Evolutionary conservation across 2,329 filamentous ascomycete genomes (phyloP).

Genomic region (Ophiognomonia clavigignenti-juglandacearum): DNA sequence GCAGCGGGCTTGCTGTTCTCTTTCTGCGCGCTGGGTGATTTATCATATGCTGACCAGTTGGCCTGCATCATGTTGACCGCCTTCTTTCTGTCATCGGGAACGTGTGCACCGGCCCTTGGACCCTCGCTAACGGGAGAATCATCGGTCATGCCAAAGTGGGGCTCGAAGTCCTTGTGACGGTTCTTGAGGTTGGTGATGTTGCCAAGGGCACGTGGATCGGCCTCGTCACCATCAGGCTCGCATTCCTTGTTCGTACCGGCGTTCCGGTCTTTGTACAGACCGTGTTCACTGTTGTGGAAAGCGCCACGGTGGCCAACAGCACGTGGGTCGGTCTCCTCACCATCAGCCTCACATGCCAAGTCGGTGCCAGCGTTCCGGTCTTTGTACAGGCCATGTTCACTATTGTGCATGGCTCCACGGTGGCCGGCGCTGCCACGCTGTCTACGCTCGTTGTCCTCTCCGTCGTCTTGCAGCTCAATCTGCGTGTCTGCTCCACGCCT

Average conservation of each 20-base stretch:
- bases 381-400: constrained; percentile 68
- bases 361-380: too few species aligned
- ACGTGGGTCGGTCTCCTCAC: constrained; percentile 31
- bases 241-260: too few species aligned
- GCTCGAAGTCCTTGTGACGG: constrained; percentile 70
- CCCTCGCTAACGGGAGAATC: constrained; percentile 47
- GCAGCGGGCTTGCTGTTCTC: constrained; percentile 41
- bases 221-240: too few species aligned
- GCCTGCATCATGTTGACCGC: constrained; percentile 69
- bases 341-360: constrained; percentile 57
- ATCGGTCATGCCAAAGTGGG: constrained; percentile 75
- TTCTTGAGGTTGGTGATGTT: constrained; percentile 70
- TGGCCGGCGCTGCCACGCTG: constrained; percentile 41
- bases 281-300: too few species aligned
- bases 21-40: constrained; percentile 48
- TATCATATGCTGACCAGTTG: constrained; percentile 52
- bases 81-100: constrained; percentile 60
- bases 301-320: too few species aligned
- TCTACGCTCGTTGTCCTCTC: constrained; percentile 56
- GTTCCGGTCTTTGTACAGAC: too few species aligned
- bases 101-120: constrained; percentile 21
- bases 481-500: constrained; percentile 78
- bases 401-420: constrained; percentile 58
- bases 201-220: too few species aligned
- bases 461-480: constrained; percentile 79